phyloP scores from a whole-genome alignment of 257 asterid genomes.

The Galeopsis tetrahit region DNA sequence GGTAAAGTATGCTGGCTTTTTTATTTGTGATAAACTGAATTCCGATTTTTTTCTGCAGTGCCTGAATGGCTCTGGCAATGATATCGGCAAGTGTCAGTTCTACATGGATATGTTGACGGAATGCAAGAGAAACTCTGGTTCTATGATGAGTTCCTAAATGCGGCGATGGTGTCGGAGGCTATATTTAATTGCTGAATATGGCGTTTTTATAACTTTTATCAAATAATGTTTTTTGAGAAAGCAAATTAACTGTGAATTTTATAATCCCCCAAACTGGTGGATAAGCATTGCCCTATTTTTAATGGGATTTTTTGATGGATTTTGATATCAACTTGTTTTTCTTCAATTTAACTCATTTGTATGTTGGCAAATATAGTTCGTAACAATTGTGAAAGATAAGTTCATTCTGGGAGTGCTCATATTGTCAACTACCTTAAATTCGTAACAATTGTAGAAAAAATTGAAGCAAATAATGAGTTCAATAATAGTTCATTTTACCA shows the following conservation, averaged over 20 bases:
- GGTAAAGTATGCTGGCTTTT: neutral
- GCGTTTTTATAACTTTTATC: neutral
- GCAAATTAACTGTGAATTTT: too few relatives aligned
- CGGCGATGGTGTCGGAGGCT: too few relatives aligned
- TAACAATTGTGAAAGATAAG: too few relatives aligned
- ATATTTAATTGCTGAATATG: slow-evolving; percentile 16
- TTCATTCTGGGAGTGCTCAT: too few relatives aligned
- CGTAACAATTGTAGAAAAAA: too few relatives aligned
- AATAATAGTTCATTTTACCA: neutral
- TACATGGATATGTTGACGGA: slow-evolving; percentile 74
- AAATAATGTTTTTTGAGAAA: slow-evolving; percentile 15
- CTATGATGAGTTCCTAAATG: slow-evolving; percentile 46
- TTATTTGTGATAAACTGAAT: slow-evolving; percentile 28
- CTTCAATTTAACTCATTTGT: too few relatives aligned
- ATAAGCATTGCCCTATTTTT: too few relatives aligned
- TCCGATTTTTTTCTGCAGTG: slow-evolving; percentile 51
- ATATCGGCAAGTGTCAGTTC: slow-evolving; percentile 75
- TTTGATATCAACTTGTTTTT: too few relatives aligned
- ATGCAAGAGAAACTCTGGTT: slow-evolving; percentile 66
- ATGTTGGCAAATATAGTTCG: too few relatives aligned
- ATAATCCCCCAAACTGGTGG: too few relatives aligned
- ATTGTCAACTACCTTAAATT: neutral
- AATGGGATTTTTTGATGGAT: too few relatives aligned
- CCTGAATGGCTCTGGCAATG: slow-evolving; percentile 55
- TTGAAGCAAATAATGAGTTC: neutral